Percentiles rank a stretch among this genome's conserved stretches.
phyloP scores from a whole-genome alignment of 208 protist species.

The Herpetomonas muscarum region DNA sequence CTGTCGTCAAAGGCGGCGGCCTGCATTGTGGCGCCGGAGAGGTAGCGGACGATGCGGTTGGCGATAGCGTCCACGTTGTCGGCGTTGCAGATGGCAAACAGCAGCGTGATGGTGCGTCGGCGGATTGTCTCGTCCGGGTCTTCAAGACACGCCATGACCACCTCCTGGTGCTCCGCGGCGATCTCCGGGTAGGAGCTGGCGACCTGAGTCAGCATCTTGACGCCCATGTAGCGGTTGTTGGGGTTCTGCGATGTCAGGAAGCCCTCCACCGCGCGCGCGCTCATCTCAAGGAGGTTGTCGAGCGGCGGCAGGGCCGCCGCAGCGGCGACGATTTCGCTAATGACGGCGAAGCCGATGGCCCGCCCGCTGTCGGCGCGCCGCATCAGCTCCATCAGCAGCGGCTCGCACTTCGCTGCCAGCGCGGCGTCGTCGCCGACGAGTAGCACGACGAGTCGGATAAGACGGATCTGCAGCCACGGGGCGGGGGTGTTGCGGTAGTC shows the following conservation, averaged over 20 bases:
- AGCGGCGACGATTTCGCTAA: slow-evolving; percentile 84
- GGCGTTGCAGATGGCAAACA: slow-evolving; percentile 94
- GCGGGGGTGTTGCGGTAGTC: slow-evolving; percentile 96
- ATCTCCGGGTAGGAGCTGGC: slow-evolving; percentile 86
- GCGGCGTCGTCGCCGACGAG: slow-evolving; percentile 58
- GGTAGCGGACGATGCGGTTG: slow-evolving; percentile 82
- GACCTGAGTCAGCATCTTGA: slow-evolving; percentile 90
- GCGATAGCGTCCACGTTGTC: slow-evolving; percentile 91
- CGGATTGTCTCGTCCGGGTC: slow-evolving; percentile 93
- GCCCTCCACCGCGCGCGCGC: slow-evolving; percentile 58
- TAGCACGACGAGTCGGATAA: slow-evolving; percentile 83
- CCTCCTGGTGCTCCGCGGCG: slow-evolving; percentile 87
- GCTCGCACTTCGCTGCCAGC: slow-evolving; percentile 55
- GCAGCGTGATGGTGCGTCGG: slow-evolving; percentile 90
- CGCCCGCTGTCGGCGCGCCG: slow-evolving; percentile 84
- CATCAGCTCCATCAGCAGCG: slow-evolving; percentile 83
- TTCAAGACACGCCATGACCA: slow-evolving; percentile 94
- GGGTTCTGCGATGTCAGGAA: slow-evolving; percentile 82
- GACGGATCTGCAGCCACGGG: slow-evolving; percentile 96
- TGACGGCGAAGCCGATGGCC: slow-evolving; percentile 88
- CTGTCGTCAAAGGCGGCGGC: not conserved
- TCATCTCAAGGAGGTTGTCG: slow-evolving; percentile 70
- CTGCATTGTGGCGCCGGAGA: slow-evolving; percentile 28
- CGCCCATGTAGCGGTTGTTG: slow-evolving; percentile 95
- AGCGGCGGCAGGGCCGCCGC: slow-evolving; percentile 89